Conservation (phyloP, 1,139 yeast genomes). For the Pichia sp. region DNA sequence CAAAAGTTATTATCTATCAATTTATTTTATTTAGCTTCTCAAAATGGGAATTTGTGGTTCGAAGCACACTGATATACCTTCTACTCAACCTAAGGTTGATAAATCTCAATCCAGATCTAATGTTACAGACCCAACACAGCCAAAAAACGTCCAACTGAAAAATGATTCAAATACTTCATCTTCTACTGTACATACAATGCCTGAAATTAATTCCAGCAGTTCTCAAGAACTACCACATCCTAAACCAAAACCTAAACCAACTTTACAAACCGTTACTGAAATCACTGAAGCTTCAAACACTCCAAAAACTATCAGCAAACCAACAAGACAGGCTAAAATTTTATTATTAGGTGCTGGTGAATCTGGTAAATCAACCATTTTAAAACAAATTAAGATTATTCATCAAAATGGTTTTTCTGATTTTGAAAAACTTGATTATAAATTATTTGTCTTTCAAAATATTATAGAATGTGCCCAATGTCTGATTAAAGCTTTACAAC, state of each 20-base stretch:
- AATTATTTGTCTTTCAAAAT: slow-evolving; percentile 65
- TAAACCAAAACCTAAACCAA: not conserved
- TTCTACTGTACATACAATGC: too few relatives aligned
- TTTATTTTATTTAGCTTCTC: too few relatives aligned
- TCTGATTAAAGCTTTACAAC: slow-evolving; percentile 51
- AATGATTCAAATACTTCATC: too few relatives aligned
- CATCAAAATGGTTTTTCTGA: slow-evolving; percentile 65
- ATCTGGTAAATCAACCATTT: slow-evolving; percentile 70
- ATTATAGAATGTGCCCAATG: slow-evolving; percentile 61
- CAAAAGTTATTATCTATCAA: too few relatives aligned
- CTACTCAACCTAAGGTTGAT: too few relatives aligned
- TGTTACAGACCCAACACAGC: too few relatives aligned
- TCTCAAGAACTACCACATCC: too few relatives aligned
- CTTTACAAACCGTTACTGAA: not conserved
- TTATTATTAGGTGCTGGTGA: slow-evolving; percentile 73
- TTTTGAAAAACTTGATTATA: slow-evolving; percentile 59
- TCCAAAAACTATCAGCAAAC: slow-evolving; percentile 13
- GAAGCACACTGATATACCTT: slow-evolving; percentile 21
- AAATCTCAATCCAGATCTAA: too few relatives aligned
- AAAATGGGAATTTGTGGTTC: slow-evolving; percentile 33
- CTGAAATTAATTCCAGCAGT: too few relatives aligned
- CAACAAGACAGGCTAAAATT: slow-evolving; percentile 45
- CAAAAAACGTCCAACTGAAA: too few relatives aligned
- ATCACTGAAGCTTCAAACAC: not conserved
- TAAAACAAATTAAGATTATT: slow-evolving; percentile 67